A percentile compares a stretch with the other conserved stretches of the same genome.
Evolutionary conservation across 306 rosid species (phyloP).

Genomic region (Oxytropis ochrocephala): DNA sequence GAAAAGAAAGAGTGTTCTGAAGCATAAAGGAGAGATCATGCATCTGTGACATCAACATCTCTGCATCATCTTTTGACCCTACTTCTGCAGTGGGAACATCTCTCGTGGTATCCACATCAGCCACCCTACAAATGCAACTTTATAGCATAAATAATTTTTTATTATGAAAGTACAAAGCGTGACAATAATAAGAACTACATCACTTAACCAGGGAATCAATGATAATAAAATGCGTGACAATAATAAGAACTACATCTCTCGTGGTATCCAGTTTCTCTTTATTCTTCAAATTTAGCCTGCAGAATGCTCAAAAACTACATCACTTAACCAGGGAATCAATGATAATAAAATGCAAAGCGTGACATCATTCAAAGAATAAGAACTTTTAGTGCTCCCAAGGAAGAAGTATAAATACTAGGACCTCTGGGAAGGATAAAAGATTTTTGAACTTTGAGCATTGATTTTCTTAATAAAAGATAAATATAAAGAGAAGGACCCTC

Average conservation of each 20-base stretch:
- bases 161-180: slow-evolving; percentile 5
- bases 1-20: slow-evolving; percentile 57
- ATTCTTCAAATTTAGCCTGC: slow-evolving; percentile 12
- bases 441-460: neutral
- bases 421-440: neutral
- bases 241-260: too few relatives aligned
- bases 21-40: slow-evolving; percentile 92
- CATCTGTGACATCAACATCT: slow-evolving; percentile 67
- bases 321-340: neutral
- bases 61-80: slow-evolving; percentile 44
- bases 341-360: slow-evolving; percentile 7
- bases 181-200: too few relatives aligned
- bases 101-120: slow-evolving; percentile 25
- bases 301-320: neutral
- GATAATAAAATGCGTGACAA: too few relatives aligned
- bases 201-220: too few relatives aligned
- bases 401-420: neutral
- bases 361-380: neutral
- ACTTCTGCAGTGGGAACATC: slow-evolving; percentile 31
- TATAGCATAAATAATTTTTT: slow-evolving; percentile 13
- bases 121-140: slow-evolving; percentile 43
- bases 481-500: neutral
- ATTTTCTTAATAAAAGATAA: neutral
- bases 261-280: too few relatives aligned
- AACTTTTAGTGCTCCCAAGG: neutral